Evolutionary conservation across 192 early-diverging fungal genomes (phyloP).

Genomic region (Piromyces finnis): DNA sequence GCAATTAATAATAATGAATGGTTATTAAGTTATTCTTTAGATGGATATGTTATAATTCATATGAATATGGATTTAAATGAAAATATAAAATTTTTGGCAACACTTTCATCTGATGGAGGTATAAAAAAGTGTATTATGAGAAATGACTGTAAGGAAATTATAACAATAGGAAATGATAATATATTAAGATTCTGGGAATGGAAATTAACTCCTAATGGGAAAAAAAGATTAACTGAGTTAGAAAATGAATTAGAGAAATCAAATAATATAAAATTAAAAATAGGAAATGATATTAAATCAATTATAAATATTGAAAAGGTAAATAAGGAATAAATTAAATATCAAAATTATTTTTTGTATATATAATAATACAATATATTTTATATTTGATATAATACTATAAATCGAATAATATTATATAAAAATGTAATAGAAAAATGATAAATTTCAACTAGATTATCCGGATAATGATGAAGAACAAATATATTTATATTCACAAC

Average conservation of each 20-base stretch:
- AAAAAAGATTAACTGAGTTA: background rate
- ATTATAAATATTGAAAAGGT: background rate
- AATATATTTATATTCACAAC: background rate
- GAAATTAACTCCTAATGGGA: background rate
- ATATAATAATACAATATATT: too few species aligned
- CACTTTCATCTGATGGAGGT: background rate
- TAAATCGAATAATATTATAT: too few species aligned
- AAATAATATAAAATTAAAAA: background rate
- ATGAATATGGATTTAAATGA: background rate
- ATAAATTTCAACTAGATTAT: background rate
- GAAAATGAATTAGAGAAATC: background rate
- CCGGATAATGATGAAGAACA: background rate
- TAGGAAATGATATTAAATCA: background rate
- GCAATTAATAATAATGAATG: background rate
- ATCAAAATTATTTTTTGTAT: too few species aligned
- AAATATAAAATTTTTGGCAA: background rate
- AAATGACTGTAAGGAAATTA: background rate
- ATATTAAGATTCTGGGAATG: background rate
- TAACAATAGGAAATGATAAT: background rate
- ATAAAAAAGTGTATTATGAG: background rate
- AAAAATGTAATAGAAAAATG: background rate
- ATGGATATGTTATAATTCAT: background rate
- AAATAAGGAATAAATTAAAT: background rate
- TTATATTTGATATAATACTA: too few species aligned
- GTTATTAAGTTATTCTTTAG: background rate